Conservation (phyloP, 2,329 filamentous ascomycete species). For the Cercospora berteroae region DNA sequence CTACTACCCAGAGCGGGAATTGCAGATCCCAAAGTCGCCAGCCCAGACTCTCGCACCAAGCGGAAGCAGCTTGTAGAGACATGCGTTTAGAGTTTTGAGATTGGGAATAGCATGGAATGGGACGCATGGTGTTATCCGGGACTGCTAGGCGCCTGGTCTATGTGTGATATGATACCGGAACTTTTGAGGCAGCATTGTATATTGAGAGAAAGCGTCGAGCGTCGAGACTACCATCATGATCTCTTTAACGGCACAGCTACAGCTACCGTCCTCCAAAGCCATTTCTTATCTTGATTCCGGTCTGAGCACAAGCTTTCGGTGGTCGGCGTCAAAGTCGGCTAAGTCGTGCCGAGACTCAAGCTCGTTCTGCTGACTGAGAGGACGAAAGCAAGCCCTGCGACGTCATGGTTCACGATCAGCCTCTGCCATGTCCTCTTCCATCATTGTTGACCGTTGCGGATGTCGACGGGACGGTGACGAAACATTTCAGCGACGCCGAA, state of each 20-base stretch:
- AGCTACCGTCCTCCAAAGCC: not conserved
- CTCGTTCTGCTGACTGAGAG: not conserved
- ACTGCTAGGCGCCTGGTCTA: conserved; percentile 16
- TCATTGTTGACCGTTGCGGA: conserved; percentile 1
- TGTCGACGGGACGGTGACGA: conserved; percentile 8
- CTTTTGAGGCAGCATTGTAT: conserved; percentile 19
- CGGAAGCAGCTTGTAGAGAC: conserved; percentile 18
- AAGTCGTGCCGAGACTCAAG: not conserved
- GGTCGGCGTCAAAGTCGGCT: not conserved
- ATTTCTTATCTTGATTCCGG: not conserved
- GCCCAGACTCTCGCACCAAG: conserved; percentile 30
- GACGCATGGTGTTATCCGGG: conserved; percentile 9
- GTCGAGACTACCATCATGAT: not conserved
- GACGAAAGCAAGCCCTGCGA: not conserved
- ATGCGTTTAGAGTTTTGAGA: not conserved
- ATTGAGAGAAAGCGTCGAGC: conserved; percentile 10
- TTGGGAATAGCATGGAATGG: conserved; percentile 7
- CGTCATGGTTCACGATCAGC: conserved; percentile 1
- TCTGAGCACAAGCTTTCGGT: not conserved
- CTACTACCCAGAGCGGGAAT: conserved; percentile 56
- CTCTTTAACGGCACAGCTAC: not conserved
- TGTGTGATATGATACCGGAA: conserved; percentile 13
- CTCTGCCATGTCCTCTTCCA: not conserved
- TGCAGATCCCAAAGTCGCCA: conserved; percentile 33
- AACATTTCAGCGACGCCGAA: not conserved